A percentile compares a stretch with the other conserved stretches of the same genome.
Conservation (phyloP, 2,329 filamentous ascomycete species). For the Colletotrichum endophyticum region DNA sequence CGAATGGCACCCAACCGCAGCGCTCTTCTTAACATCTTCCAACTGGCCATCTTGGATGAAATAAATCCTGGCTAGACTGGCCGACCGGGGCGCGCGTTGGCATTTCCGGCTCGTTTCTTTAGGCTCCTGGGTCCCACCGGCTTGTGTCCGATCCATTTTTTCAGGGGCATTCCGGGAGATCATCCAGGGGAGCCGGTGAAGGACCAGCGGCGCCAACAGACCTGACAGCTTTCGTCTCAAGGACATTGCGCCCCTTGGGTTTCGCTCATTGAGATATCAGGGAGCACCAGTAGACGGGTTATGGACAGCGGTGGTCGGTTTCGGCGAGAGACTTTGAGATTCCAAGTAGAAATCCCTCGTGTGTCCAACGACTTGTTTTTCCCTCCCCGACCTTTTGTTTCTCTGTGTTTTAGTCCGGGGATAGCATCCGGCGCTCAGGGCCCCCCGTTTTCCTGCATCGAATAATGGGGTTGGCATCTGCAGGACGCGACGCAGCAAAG, state of each 20-base stretch:
- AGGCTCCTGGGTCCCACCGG: constrained; percentile 16
- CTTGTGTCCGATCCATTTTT: constrained; percentile 19
- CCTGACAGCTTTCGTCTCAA: not conserved
- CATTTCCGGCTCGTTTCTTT: constrained; percentile 19
- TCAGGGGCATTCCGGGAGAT: constrained; percentile 22
- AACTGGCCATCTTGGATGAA: not conserved
- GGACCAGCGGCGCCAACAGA: not conserved
- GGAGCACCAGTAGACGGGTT: not conserved
- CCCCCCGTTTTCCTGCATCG: not conserved
- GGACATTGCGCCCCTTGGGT: not conserved
- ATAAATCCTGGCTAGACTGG: constrained; percentile 7
- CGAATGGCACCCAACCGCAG: not conserved
- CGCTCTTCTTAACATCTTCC: not conserved
- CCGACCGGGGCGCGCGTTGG: constrained; percentile 8
- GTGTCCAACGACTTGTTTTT: not conserved
- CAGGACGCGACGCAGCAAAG: not conserved
- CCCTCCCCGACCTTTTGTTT: not conserved
- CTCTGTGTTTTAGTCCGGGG: not conserved
- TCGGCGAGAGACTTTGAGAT: not conserved
- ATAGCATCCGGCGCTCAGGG: not conserved
- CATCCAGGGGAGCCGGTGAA: constrained; percentile 20
- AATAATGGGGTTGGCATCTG: constrained; percentile 8
- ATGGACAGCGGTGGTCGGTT: not conserved
- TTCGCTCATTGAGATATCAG: not conserved
- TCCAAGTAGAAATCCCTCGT: not conserved